Evolutionary conservation across 768 basidiomycete species (phyloP), one percentile per base, ranked within the genome.

Genomic region (Kwoniella botswanensis): DNA sequence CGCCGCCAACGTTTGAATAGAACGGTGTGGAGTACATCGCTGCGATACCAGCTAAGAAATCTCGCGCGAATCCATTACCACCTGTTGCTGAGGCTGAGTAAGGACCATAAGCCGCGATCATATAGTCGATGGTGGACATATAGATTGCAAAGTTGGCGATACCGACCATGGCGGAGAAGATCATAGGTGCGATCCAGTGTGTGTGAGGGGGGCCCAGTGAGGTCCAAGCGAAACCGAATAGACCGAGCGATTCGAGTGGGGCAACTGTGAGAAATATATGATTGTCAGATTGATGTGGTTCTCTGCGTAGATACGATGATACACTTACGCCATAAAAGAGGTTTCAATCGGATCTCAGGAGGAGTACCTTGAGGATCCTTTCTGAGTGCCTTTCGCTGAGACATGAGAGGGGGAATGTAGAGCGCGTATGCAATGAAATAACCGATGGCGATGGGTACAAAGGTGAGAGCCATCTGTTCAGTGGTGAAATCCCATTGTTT

Each of bases 131-230:
- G 15, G 73, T 76, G 1, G 74, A 73, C 78, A 77, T 74, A 63
- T 79, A 79, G 70, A 79, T 79, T 9, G 78, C 63, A 61, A 63
- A 78, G 61, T 77, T 76, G 69, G 78, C 74, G 21, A 76, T 76
- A 55, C 76, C 79, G 53, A 82, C 74, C 24, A 81, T 53, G 12
- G 76, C 76, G 3, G 71, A 71, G 77, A 88, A 88, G 50, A 91
- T 81, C 80, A 92, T 88, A 13, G 90, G 89, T 2, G 89, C 88
- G 67, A 90, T 87, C 88, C 88, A 91, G 76, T 88, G 91, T 0
- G 89, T 77, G 7, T 18, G 75, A 86, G 76, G 73, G 1, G 74
- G 64, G 41, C 77, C 77, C 67, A 81, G 68, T 54, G 71, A 70
- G 22, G 76, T 80, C 63, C 77, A 78, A 1, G 79, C 79, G 69